Percentiles rank a stretch among this genome's conserved stretches.
Conservation (phyloP, 2,329 filamentous ascomycete species). For the Calonectria leucothoes region DNA sequence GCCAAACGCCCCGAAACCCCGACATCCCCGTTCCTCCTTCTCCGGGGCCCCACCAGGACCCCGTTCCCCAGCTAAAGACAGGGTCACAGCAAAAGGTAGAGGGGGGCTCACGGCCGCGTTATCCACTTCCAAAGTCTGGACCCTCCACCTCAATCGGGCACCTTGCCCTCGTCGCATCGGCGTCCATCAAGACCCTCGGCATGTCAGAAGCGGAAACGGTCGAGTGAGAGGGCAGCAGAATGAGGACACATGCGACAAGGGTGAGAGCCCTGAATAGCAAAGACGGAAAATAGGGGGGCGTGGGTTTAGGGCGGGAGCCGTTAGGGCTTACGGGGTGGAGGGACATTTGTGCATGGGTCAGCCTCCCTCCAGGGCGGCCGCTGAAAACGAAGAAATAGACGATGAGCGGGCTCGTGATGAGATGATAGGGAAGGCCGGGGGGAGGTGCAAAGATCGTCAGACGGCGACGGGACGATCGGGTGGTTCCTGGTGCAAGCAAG, state of each 20-base stretch:
- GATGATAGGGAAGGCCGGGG: neutral
- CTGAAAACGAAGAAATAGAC: neutral
- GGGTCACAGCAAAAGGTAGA: neutral
- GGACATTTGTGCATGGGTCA: conserved; percentile 22
- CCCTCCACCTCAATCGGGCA: neutral
- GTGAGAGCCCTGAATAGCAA: conserved; percentile 13
- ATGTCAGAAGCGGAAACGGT: conserved; percentile 12
- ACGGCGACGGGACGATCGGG: conserved; percentile 34
- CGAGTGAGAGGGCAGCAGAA: conserved; percentile 3
- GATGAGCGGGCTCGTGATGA: conserved; percentile 9
- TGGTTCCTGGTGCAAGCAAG: conserved; percentile 32
- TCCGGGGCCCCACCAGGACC: neutral
- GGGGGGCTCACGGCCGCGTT: neutral
- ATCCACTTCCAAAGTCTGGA: neutral
- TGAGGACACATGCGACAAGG: conserved; percentile 10
- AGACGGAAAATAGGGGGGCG: conserved; percentile 21
- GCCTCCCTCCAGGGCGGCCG: conserved; percentile 6
- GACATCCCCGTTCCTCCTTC: neutral
- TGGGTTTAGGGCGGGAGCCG: conserved; percentile 19
- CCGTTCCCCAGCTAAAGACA: neutral
- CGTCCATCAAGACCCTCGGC: neutral
- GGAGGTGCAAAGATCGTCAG: conserved; percentile 22
- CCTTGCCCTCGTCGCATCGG: neutral
- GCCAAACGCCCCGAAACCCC: neutral
- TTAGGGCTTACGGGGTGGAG: conserved; percentile 44